Evolutionary conservation across 2,329 filamentous ascomycete species (phyloP), one percentile per base, ranked within the genome.

Genomic region (Paraconiothyrium brasiliense): DNA sequence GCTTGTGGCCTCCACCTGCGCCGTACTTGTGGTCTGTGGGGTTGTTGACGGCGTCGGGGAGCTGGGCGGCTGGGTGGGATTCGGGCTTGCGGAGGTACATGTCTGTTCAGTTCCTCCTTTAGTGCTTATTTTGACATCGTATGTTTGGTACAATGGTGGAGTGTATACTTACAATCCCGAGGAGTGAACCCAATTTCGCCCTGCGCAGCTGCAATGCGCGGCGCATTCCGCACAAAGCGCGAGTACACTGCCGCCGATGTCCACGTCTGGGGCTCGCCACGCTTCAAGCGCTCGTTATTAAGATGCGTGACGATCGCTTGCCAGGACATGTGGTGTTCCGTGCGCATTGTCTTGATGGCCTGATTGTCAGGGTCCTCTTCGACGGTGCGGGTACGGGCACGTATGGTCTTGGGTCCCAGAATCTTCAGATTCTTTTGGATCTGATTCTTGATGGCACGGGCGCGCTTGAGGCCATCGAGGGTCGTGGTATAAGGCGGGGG

Each of bases 201-300:
- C 2, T 63, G 54, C 10, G 57, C 52, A 14, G 62, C 63, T 2
- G 74, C 75, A 34, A 76, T 71, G 2, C 61, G 58, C 4, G 71
- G 70, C 0, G 63, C 65, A 44, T 71, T 75, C 49, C 74, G 72
- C 27, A 78, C 71, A 65, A 76, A 80, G 56, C 77, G 76, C 9
- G 67, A 67, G 65, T 81, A 81, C n/a, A 77, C 72, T 0, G 74
- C 70, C 1, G 71, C 63, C 2, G 67, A 59, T 22, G 76, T 80
- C 52, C 71, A 68, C 32, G 58, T 63, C 2, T 62, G 59, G 1
- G 65, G 44, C 49, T 69, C 65, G 13, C 67, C 68, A 20, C 43
- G 52, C 22, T 60, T 48, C 20, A 54, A 37, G 41, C 75, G 71
- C 43, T 62, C 47, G 8, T 65, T 41, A 60, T 78, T 78, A 48